These are phyloP conservation scores for Orbilia quercus DNA, from an alignment of 2,329 filamentous ascomycete species.

Conservation along the genomic window DNA sequence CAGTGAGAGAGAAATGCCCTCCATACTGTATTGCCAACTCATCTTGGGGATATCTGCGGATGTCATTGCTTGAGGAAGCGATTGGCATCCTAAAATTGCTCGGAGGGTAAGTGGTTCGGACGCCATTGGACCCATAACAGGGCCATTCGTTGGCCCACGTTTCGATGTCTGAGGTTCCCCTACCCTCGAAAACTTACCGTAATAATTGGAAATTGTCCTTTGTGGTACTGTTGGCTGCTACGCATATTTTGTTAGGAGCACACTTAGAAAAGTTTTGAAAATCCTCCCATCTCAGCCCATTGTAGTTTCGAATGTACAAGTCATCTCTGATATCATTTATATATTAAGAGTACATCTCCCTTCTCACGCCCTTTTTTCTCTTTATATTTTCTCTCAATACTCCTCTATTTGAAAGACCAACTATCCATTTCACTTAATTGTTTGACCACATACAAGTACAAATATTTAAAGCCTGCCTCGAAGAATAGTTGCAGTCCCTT, in stretches of 20 bases:
- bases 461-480: slow-evolving; percentile 1
- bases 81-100: slow-evolving; percentile 50
- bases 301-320: slow-evolving; percentile 29
- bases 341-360: slow-evolving; percentile 45
- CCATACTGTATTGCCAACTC: slow-evolving; percentile 54
- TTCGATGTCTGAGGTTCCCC: slow-evolving; percentile 54
- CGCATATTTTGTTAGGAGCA: slow-evolving; percentile 3
- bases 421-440: slow-evolving; percentile 2
- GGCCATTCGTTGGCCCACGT: slow-evolving; percentile 56
- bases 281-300: slow-evolving; percentile 42
- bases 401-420: slow-evolving; percentile 12
- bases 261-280: slow-evolving; percentile 24
- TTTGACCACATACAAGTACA: neutral
- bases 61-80: slow-evolving; percentile 45
- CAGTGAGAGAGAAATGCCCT: slow-evolving; percentile 27
- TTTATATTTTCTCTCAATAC: slow-evolving; percentile 19
- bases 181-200: slow-evolving; percentile 29
- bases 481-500: no score
- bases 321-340: slow-evolving; percentile 55
- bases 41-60: slow-evolving; percentile 53
- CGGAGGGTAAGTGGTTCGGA: slow-evolving; percentile 52
- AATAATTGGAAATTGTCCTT: slow-evolving; percentile 35
- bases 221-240: slow-evolving; percentile 44
- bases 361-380: slow-evolving; percentile 9
- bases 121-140: slow-evolving; percentile 53